phyloP scores from a whole-genome alignment of 768 basidiomycete species.

The Hebeloma cylindrosporum region DNA sequence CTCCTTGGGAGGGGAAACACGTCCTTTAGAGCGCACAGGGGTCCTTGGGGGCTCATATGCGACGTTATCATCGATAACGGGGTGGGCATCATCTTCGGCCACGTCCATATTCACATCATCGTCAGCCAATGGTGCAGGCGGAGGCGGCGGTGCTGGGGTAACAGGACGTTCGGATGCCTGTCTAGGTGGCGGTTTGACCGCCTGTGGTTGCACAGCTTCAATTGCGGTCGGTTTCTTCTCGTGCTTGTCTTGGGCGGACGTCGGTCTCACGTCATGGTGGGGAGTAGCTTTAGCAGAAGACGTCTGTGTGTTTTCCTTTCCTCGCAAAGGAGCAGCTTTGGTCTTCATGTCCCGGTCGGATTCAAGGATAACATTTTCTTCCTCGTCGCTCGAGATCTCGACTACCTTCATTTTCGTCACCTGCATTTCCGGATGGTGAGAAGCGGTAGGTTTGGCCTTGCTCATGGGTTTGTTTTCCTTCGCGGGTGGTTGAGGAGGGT shows the following conservation, averaged over 20 bases:
- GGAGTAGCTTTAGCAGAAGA: not conserved
- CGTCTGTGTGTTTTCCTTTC: slow-evolving; percentile 9
- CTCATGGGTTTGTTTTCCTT: slow-evolving; percentile 4
- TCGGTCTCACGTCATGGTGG: slow-evolving; percentile 4
- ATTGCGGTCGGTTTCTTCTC: slow-evolving; percentile 5
- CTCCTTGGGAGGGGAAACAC: not conserved
- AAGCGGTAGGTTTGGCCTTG: slow-evolving; percentile 6
- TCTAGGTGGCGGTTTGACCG: slow-evolving; percentile 8
- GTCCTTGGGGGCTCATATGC: too few species aligned
- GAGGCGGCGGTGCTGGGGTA: too few species aligned
- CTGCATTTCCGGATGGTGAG: slow-evolving; percentile 13
- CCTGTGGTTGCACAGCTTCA: slow-evolving; percentile 11
- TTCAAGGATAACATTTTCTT: too few species aligned
- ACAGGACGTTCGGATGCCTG: slow-evolving; percentile 2
- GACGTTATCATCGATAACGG: too few species aligned
- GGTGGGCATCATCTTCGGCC: slow-evolving; percentile 15
- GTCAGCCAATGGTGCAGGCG: too few species aligned
- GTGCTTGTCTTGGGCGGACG: not conserved
- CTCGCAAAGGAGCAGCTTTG: not conserved
- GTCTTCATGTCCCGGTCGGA: too few species aligned
- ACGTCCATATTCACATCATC: slow-evolving; percentile 32
- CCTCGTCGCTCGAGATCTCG: slow-evolving; percentile 40
- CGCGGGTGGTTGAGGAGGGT: not conserved
- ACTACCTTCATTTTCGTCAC: slow-evolving; percentile 38
- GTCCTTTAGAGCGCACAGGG: slow-evolving; percentile 14